A percentile compares a stretch with the other conserved stretches of the same genome.
Evolutionary conservation across 257 asterid species (phyloP).

Genomic region (Scutellaria baicalensis): DNA sequence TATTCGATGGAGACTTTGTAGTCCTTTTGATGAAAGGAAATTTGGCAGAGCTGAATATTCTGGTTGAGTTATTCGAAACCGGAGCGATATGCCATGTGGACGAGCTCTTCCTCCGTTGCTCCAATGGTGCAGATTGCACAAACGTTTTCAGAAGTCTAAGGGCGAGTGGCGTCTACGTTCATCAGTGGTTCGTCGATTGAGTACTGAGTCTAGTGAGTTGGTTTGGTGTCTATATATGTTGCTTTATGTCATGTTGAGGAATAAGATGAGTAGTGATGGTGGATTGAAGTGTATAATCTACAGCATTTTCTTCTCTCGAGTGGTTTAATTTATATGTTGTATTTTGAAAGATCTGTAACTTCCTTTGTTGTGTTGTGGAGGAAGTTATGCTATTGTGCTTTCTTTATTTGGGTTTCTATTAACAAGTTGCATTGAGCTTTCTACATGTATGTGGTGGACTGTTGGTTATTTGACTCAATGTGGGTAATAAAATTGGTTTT

Average conservation of each 20-base stretch:
- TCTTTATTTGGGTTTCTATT: not conserved
- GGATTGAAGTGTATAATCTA: conserved; percentile 1
- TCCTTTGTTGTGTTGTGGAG: conserved; percentile 16
- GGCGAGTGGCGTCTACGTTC: conserved; percentile 70
- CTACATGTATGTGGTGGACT: no score
- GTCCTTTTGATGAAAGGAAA: conserved; percentile 67
- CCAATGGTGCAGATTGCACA: conserved; percentile 36
- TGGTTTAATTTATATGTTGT: conserved; percentile 4
- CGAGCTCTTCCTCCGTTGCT: conserved; percentile 66
- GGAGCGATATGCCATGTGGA: conserved; percentile 70
- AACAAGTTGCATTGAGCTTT: not conserved
- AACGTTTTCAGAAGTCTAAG: conserved; percentile 47
- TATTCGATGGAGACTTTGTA: conserved; percentile 56
- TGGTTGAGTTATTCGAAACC: conserved; percentile 45
- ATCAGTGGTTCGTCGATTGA: conserved; percentile 58
- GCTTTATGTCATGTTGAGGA: conserved; percentile 10
- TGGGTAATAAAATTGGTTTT: no score
- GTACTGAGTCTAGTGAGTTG: not conserved
- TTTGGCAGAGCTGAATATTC: conserved; percentile 47
- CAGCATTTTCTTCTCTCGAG: conserved; percentile 13
- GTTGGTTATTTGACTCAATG: no score
- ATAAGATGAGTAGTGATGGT: conserved; percentile 22
- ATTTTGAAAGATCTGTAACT: conserved; percentile 12
- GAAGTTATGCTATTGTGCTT: not conserved
- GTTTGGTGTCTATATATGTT: not conserved